These are phyloP conservation scores for Coriolopsis trogii DNA, from an alignment of 1,284 basidiomycete species.

Conservation along the genomic window DNA sequence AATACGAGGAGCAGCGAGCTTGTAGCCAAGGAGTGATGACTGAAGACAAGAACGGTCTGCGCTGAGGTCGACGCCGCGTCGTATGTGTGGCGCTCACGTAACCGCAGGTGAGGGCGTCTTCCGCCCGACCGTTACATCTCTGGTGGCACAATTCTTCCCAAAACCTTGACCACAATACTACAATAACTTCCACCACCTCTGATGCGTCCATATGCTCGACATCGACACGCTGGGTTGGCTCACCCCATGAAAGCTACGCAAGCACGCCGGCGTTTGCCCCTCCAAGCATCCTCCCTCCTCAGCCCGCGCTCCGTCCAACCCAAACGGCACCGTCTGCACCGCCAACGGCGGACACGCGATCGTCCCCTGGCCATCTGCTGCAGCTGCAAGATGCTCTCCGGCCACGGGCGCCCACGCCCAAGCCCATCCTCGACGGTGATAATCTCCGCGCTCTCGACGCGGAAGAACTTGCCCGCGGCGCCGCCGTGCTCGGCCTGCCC, in stretches of 20 bases:
- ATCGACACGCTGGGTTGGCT: too few species aligned
- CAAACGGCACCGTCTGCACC: slow-evolving; percentile 33
- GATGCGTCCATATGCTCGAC: too few species aligned
- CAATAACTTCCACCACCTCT: too few species aligned
- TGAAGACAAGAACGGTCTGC: slow-evolving; percentile 20
- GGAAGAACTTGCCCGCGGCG: slow-evolving; percentile 27
- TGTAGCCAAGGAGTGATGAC: slow-evolving; percentile 20
- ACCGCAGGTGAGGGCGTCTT: slow-evolving; percentile 7
- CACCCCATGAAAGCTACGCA: too few species aligned
- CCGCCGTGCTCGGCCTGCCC: slow-evolving; percentile 24
- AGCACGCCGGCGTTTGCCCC: slow-evolving; percentile 22
- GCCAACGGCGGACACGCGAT: slow-evolving; percentile 29
- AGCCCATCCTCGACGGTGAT: slow-evolving; percentile 24
- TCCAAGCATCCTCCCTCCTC: slow-evolving; percentile 2
- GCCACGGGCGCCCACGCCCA: slow-evolving; percentile 26
- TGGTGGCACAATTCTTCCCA: slow-evolving; percentile 2
- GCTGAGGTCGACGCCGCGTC: slow-evolving; percentile 12
- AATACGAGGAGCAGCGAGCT: slow-evolving; percentile 18
- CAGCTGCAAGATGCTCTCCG: slow-evolving; percentile 26
- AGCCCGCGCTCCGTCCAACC: slow-evolving; percentile 17
- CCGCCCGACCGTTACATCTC: neutral
- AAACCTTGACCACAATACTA: too few species aligned
- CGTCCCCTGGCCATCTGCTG: too few species aligned
- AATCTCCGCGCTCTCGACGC: slow-evolving; percentile 23
- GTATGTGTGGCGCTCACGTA: slow-evolving; percentile 25